A percentile compares a stretch with the other conserved stretches of the same genome.
phyloP scores from a whole-genome alignment of 768 basidiomycete species.

The Termitomyces sp. region DNA sequence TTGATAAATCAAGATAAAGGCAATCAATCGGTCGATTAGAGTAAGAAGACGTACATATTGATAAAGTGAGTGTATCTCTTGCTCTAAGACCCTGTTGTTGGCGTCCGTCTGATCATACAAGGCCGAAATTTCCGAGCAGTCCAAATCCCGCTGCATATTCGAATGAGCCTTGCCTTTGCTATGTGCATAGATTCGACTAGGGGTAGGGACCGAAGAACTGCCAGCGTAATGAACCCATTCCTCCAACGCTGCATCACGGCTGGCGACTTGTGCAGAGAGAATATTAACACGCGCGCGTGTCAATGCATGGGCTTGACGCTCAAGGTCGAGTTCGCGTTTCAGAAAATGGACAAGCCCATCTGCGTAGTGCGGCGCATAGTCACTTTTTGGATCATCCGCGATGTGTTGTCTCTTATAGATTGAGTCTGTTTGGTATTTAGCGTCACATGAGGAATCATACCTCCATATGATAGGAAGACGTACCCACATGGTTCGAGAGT shows the following conservation, averaged over 20 bases:
- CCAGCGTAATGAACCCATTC: slow-evolving; percentile 1
- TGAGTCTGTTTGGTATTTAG: neutral
- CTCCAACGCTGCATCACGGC: slow-evolving; percentile 43
- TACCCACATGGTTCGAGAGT: slow-evolving; percentile 34
- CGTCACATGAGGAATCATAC: neutral
- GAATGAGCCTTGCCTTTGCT: neutral
- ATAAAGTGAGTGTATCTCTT: slow-evolving; percentile 26
- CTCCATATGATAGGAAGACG: slow-evolving; percentile 11
- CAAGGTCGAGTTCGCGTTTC: slow-evolving; percentile 30
- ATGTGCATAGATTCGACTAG: neutral
- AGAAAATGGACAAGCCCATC: slow-evolving; percentile 29
- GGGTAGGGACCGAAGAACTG: neutral
- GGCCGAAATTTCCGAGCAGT: slow-evolving; percentile 23
- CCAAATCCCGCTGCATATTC: neutral
- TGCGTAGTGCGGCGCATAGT: neutral
- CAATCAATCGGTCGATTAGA: neutral
- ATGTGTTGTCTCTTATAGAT: neutral
- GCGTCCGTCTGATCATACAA: slow-evolving; percentile 24
- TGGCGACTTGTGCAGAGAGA: slow-evolving; percentile 43
- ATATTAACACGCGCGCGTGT: slow-evolving; percentile 29
- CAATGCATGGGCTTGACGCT: slow-evolving; percentile 31
- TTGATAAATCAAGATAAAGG: neutral
- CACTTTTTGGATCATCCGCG: neutral
- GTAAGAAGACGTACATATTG: slow-evolving; percentile 18
- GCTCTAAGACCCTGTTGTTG: slow-evolving; percentile 31